Evolutionary conservation across 768 basidiomycete species (phyloP).

Genomic region (Pisolithus albus): DNA sequence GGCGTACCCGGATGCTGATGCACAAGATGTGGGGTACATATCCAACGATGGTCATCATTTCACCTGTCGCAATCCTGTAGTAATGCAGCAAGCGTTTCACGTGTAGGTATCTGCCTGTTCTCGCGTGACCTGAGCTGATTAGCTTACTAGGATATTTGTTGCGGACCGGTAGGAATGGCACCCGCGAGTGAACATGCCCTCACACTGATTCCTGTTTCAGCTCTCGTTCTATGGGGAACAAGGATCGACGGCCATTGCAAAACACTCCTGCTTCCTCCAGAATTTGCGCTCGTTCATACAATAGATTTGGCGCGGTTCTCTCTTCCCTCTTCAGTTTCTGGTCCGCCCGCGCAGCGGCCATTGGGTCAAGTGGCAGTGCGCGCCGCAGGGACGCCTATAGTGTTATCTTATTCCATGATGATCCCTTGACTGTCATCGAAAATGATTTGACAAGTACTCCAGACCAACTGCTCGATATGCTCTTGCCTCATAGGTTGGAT

Average conservation of each 20-base stretch:
- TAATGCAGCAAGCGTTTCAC: slow-evolving; percentile 47
- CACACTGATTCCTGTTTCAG: slow-evolving; percentile 31
- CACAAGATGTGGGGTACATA: slow-evolving; percentile 35
- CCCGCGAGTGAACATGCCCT: slow-evolving; percentile 25
- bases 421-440: slow-evolving; percentile 15
- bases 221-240: slow-evolving; percentile 38
- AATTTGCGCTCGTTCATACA: slow-evolving; percentile 29
- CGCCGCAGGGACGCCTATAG: slow-evolving; percentile 33
- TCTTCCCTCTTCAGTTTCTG: slow-evolving; percentile 47
- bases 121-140: too few species aligned
- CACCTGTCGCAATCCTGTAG: slow-evolving; percentile 43
- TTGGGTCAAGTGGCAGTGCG: slow-evolving; percentile 25
- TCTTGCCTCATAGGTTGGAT: slow-evolving; percentile 25
- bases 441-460: slow-evolving; percentile 40
- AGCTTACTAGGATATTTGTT: slow-evolving; percentile 39
- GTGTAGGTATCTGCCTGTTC: slow-evolving; percentile 35
- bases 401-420: slow-evolving; percentile 37
- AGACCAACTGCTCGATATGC: slow-evolving; percentile 30
- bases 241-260: slow-evolving; percentile 34
- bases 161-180: slow-evolving; percentile 36
- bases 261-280: slow-evolving; percentile 30
- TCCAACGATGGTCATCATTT: slow-evolving; percentile 54
- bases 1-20: slow-evolving; percentile 14
- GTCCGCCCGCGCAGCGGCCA: slow-evolving; percentile 36
- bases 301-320: slow-evolving; percentile 49